Evolutionary conservation across 2,329 filamentous ascomycete genomes (phyloP).

Genomic region (Fusarium devonianum): DNA sequence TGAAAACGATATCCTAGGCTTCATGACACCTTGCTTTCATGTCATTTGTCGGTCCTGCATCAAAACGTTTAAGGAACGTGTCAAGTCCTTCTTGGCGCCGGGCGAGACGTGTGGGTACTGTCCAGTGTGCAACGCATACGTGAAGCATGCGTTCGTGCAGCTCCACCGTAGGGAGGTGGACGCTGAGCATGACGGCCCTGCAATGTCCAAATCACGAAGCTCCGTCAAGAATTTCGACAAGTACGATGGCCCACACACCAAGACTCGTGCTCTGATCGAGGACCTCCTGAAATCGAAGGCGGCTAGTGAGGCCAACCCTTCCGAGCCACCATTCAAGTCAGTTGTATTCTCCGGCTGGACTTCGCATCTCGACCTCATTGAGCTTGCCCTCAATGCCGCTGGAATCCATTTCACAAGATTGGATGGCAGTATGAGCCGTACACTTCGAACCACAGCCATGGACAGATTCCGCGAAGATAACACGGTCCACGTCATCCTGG

Average conservation of each 20-base stretch:
- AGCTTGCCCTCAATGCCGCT: constrained; percentile 75
- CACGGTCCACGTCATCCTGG: constrained; percentile 79
- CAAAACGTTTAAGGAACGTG: constrained; percentile 62
- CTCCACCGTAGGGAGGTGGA: constrained; percentile 70
- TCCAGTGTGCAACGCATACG: constrained; percentile 70
- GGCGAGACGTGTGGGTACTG: constrained; percentile 63
- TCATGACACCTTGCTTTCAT: constrained; percentile 88
- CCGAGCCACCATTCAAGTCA: constrained; percentile 83
- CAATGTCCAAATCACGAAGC: constrained; percentile 45
- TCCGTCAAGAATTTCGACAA: constrained; percentile 66
- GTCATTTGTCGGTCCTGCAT: constrained; percentile 81
- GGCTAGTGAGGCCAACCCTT: constrained; percentile 66
- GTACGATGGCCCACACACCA: constrained; percentile 89
- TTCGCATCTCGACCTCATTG: constrained; percentile 89
- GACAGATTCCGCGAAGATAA: constrained; percentile 77
- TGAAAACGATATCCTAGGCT: constrained; percentile 72
- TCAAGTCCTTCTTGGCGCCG: constrained; percentile 49
- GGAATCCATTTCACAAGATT: constrained; percentile 79
- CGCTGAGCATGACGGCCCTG: constrained; percentile 62
- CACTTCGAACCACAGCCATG: constrained; percentile 76
- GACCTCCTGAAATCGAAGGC: constrained; percentile 71
- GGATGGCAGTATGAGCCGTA: constrained; percentile 86
- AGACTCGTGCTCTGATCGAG: constrained; percentile 83
- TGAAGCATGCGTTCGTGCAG: constrained; percentile 70
- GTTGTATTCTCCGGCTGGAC: constrained; percentile 98